Evolutionary conservation across 1,284 basidiomycete genomes (phyloP).

Genomic region (Veloporphyrellus conicus): DNA sequence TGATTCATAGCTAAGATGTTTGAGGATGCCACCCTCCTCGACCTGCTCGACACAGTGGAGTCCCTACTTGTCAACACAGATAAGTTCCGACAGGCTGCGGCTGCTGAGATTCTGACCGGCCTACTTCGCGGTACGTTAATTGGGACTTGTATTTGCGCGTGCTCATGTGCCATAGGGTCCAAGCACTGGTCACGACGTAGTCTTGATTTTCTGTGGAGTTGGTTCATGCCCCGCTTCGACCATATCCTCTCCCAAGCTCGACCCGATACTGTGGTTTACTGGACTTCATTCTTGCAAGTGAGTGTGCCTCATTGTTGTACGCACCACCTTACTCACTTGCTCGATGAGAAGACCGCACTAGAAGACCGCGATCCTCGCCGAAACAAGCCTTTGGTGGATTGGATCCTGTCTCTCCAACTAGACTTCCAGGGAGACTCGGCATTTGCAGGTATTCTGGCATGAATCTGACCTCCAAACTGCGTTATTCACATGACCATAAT

Average conservation of each 20-base stretch:
- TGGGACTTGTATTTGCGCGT: background rate
- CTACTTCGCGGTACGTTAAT: slow-evolving; percentile 53
- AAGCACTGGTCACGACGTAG: slow-evolving; percentile 83
- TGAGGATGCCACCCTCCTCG: slow-evolving; percentile 51
- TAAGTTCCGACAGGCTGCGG: slow-evolving; percentile 89
- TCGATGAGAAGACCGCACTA: slow-evolving; percentile 22
- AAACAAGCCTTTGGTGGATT: slow-evolving; percentile 72
- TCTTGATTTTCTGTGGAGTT: slow-evolving; percentile 70
- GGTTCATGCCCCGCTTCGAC: slow-evolving; percentile 71
- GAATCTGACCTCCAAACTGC: background rate
- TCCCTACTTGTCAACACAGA: slow-evolving; percentile 65
- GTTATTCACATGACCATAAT: slow-evolving; percentile 13
- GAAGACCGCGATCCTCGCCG: slow-evolving; percentile 85
- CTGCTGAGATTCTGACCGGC: slow-evolving; percentile 82
- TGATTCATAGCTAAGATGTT: slow-evolving; percentile 58
- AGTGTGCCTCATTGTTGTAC: background rate
- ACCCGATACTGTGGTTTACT: slow-evolving; percentile 76
- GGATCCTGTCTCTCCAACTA: slow-evolving; percentile 71
- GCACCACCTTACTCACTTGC: slow-evolving; percentile 5
- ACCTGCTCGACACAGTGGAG: slow-evolving; percentile 55
- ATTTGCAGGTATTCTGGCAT: slow-evolving; percentile 56
- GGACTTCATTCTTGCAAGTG: slow-evolving; percentile 66
- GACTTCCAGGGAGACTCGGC: slow-evolving; percentile 80
- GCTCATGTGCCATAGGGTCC: slow-evolving; percentile 52
- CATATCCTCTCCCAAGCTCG: slow-evolving; percentile 75